Percentiles rank a stretch among this genome's conserved stretches.
phyloP scores from a whole-genome alignment of 2,329 filamentous ascomycete species.

The Lasiodiplodia sp. region DNA sequence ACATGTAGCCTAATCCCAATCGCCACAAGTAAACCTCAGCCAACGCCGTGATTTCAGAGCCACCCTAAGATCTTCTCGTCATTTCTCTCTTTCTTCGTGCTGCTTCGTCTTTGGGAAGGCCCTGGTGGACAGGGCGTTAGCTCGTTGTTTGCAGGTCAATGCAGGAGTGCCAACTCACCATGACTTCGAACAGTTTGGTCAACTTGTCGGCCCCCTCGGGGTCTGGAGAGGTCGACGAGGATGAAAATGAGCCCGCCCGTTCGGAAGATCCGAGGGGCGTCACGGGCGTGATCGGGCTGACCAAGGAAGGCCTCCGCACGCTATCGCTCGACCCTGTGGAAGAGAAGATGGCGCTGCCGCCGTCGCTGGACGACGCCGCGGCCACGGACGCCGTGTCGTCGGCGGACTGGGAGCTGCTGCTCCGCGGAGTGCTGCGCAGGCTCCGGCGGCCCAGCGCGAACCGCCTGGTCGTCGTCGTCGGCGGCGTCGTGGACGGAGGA shows the following conservation, averaged over 20 bases:
- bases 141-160: neutral
- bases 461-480: neutral
- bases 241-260: neutral
- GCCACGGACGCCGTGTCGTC: neutral
- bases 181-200: conserved; percentile 14
- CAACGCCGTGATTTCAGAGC: neutral
- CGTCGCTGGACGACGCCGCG: neutral
- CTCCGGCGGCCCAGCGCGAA: neutral
- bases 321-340: neutral
- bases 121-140: neutral
- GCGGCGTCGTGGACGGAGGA: neutral
- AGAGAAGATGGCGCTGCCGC: neutral
- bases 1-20: neutral
- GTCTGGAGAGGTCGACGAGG: neutral
- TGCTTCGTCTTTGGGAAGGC: conserved; percentile 9
- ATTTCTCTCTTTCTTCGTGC: neutral
- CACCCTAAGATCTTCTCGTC: neutral
- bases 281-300: neutral
- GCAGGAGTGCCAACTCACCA: neutral
- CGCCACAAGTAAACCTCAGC: neutral
- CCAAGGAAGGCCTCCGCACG: neutral
- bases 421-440: neutral
- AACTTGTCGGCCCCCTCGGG: neutral
- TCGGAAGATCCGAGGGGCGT: neutral
- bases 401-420: neutral